Evolutionary conservation across 139 green algal species (phyloP), one percentile per base, ranked within the genome.

Genomic region (Zygnema circumcarinatum): DNA sequence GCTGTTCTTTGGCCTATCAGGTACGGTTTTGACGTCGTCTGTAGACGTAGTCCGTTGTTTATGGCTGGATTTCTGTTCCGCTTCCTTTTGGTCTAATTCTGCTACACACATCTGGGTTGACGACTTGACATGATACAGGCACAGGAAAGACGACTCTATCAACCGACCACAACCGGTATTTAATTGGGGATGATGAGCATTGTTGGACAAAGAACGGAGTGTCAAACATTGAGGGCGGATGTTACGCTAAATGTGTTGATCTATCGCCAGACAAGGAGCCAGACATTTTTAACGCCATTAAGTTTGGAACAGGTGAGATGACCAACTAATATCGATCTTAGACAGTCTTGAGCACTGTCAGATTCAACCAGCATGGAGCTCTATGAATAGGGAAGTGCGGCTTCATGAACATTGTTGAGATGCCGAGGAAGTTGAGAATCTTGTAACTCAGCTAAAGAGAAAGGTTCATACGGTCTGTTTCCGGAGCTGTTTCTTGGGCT

Each of bases 131-230:
- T n/a, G n/a, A 97, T 86, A 86, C 97, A 67, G 95, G 95, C 67
- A 94, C 90, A 39, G 92, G 92, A 52, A 94, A 94, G 87, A 94
- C 92, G n/a, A 94, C 92, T 22, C 88, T 97, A 39, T 93, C 89
- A 0, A 89, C 94, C n/a, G 96, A 98, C 89, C 94, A 93, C 1
- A 74, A 83, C 1, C 92, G 96, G 7, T 93, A 93, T 0, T 91
- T 98, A 36, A 96, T 98, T 67, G 96, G 96, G 7, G 96, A 98
- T 75, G 96, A 98, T 76, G 96, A 98, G 93, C 96, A 98, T 93
- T 95, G 94, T 88, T 98, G 96, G 96, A 90, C 87, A 11, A 86
- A 95, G 67, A 79, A 94, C 1, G 96, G 96, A 68, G 95, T 97
- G 40, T 96, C 96, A 92, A 98, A 98, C 93, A 95, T 98, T 47